phyloP scores from a whole-genome alignment of 305 asterid genomes.

The Solanum hybrid region DNA sequence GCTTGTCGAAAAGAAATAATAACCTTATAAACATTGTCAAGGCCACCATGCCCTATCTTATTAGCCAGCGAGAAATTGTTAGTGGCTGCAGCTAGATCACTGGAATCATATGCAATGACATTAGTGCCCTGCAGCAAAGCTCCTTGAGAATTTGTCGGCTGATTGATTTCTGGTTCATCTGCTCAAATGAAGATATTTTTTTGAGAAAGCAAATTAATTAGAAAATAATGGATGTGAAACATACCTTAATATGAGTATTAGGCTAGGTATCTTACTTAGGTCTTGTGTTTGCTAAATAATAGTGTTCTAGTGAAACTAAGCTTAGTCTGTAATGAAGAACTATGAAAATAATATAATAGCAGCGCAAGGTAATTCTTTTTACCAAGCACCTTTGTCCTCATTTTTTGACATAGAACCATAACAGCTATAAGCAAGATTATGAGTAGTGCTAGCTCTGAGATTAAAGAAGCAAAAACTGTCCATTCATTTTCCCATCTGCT shows the following conservation, averaged over 20 bases:
- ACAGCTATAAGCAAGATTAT: background rate
- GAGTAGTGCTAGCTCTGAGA: background rate
- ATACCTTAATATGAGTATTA: background rate
- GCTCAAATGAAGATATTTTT: too few species aligned
- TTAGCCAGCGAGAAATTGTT: constrained; percentile 21
- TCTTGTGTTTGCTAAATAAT: background rate
- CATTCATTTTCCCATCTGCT: background rate
- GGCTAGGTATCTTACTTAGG: background rate
- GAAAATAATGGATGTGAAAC: background rate
- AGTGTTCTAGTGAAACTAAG: background rate
- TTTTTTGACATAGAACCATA: background rate
- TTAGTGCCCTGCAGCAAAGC: constrained; percentile 9
- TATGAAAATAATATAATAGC: background rate
- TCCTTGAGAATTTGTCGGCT: background rate
- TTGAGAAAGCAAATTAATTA: background rate
- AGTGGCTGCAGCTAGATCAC: constrained; percentile 29
- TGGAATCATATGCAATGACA: constrained; percentile 7
- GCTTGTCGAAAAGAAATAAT: background rate
- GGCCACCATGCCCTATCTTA: constrained; percentile 53
- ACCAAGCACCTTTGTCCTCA: background rate
- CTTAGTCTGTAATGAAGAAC: background rate
- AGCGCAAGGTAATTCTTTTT: background rate
- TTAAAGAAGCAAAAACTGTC: background rate
- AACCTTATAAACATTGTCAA: constrained; percentile 45
- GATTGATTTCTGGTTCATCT: background rate